Base-by-base conservation (phyloP, 2,329 filamentous ascomycete species). In the Alternaria postmessia region DNA sequence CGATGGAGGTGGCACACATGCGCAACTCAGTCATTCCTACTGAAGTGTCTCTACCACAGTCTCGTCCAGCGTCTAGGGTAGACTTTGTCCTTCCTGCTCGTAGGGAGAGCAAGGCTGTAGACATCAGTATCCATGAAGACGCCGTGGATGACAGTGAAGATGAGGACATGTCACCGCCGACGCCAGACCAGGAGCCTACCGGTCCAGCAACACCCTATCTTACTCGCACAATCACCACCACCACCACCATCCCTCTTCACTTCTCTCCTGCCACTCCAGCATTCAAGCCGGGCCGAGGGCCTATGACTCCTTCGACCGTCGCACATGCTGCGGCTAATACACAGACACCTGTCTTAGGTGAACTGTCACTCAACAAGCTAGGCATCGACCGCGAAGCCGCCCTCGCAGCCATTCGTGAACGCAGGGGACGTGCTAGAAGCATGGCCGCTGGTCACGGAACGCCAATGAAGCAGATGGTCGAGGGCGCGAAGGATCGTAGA, bases 371-470 rank as follows among this genome's bases (percentile, higher is more conserved):
- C 59, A 79, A 77, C 61, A 73, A 73, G 47, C 67, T 77, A 11
- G 75, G 73, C 16, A 69, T 84, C 56, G 82, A 84, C 55, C 85
- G 91, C 54, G 91, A 93, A 75, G 85, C 93, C 76, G 91, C 91
- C 4, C 84, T 94, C 16, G 89, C 89, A 56, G 88, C 89, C 74
- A 94, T 94, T 66, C 85, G 88, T 54, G 89, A 92, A 79, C 84
- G 91, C 28, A 82, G 91, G 54, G 90, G 90, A 7, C 82, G 91
- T 46, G 90, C 91, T 57, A 85, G 88, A 67, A 92, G 89, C 75
- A 86, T 90, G 58, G 88, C 88, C 5, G 84, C 87, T 53, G 87
- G 87, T 3, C 84, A 87, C 6, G 81, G 84, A 61, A 90, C 89
- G 41, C 88, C 88, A 9, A 81, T 83, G 62, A 87, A 85, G 77